Base-by-base conservation (phyloP, 352 stramenopile species). In the Globisporangium solare region DNA sequence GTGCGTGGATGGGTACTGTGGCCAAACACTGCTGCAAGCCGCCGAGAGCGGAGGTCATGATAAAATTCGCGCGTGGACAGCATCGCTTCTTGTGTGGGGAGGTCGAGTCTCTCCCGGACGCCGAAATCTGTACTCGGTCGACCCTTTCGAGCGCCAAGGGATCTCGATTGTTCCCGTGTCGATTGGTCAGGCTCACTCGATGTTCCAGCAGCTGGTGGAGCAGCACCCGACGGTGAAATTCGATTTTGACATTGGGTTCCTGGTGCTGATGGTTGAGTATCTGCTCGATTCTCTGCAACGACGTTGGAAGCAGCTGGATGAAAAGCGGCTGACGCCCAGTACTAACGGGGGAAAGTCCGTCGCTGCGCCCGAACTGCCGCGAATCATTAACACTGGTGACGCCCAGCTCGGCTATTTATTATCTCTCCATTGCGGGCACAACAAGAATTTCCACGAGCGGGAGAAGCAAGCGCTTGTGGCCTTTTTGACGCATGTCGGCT, bases 391-490 rank as follows among this genome's bases (percentile, higher is more conserved):
- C 35, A 78, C 64, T 3, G 52, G 47, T 2, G 64, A 81, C 53
- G 42, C 60, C 0, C 68, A 73, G 12, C 54, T 87, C 11, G 86
- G 84, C 6, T 74, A 61, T 7, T 64, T 95, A 13, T 63, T 95
- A 20, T 68, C 78, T 13, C 60, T 95, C 12, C 86, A 90, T 48
- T 95, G 86, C 42, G 86, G 84, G 8, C 86, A 95, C 57, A 95
- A 95, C 62, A 86, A 87, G 51, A 89, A 90, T 56, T 94, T 89
- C 42, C 71, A 77, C 39, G 81, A 92, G 20, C 55, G 56, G 3
- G 86, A 95, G 54, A 92, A 93, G 53, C 56, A 77, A 11, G 74
- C 75, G 45, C 64, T 95, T n/a, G 52, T 78, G 27, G 61, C 59
- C 6, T 90, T 92, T 46, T 56, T 92, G 27, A 66, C 58, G 15